Base-by-base conservation (phyloP, 2,329 filamentous ascomycete species). In the Orbilia ellipsospora region DNA sequence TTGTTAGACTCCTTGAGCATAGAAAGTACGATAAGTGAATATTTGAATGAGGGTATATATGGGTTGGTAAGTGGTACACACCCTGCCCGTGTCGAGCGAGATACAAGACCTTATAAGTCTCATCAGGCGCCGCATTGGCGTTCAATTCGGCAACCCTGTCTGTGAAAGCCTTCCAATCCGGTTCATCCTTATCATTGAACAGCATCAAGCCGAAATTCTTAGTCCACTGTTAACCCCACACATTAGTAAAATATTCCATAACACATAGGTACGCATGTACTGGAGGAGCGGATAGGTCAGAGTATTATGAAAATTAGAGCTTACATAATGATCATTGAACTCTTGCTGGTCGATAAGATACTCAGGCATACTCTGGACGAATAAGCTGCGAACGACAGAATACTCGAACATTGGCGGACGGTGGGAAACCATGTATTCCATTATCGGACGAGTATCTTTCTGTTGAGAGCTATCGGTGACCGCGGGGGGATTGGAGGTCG, bases 71-170 rank as follows among this genome's bases (percentile, higher is more conserved):
- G 23, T 16, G 15, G 7, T 28, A 89, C 87, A 83, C 88, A 12
- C 90, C 90, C 81, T 92, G 86, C 20, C 90, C 90, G 80, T 92
- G 90, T 45, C 90, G 87, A 0, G 87, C 90, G 81, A 91, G 84
- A 81, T 89, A 89, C 31, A 92, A 80, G 8, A 93, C 84, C 79
- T 90, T 90, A 83, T 91, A 92, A 31, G 84, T 82, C 13, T 86
- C 85, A 57, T 83, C 84, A 8, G 81, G 80, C n/a, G 82, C 82
- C 12, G 78, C 77, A 3, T 84, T 80, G 2, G 80, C 79, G 82
- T 90, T 90, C 44, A 92, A 80, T 23, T 83, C 82, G 18, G 83
- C 79, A 28, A 92, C 0, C 85, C 87, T 60, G 15, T 63, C 62
- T 7, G 51, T 64, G 16, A 65, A 59, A 28, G 66, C 62, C 28